A percentile compares a stretch with the other conserved stretches of the same genome.
Evolutionary conservation across 106 monocot species (phyloP).

Genomic region (Agapanthus africanus): DNA sequence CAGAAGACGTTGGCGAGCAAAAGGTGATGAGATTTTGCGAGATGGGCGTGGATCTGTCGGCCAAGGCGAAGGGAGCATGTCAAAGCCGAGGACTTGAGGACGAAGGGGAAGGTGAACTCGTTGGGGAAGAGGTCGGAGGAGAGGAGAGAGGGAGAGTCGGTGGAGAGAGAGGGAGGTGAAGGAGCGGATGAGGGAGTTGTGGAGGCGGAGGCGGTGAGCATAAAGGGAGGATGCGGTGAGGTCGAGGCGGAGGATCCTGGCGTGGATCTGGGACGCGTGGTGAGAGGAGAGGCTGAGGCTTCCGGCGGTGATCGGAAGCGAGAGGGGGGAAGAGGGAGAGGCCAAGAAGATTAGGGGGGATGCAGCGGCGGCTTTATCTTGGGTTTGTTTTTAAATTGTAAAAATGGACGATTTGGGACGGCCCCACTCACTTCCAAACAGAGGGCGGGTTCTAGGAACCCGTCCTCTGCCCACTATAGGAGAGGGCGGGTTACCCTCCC

Average conservation of each 20-base stretch:
- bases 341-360: neutral
- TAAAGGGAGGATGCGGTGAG: constrained; percentile 1
- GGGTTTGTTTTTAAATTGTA: too few relatives aligned
- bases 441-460: too few relatives aligned
- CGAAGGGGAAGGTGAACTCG: constrained; percentile 6
- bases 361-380: neutral
- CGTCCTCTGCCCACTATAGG: too few relatives aligned
- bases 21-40: constrained; percentile 33
- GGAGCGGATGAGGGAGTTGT: neutral
- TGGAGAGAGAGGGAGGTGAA: constrained; percentile 12
- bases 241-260: neutral
- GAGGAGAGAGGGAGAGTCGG: constrained; percentile 13
- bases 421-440: too few relatives aligned
- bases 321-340: too few relatives aligned
- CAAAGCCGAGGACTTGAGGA: constrained; percentile 1
- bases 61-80: constrained; percentile 18
- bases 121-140: constrained; percentile 19
- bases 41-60: constrained; percentile 40
- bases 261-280: neutral
- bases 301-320: too few relatives aligned
- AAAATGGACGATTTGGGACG: too few relatives aligned
- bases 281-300: too few relatives aligned
- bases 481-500: too few relatives aligned
- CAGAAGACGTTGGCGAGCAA: constrained; percentile 33
- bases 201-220: constrained; percentile 9